These are phyloP conservation scores for Mortierella sp. DNA, from an alignment of 371 early-diverging fungal genomes.

Conservation along the genomic window DNA sequence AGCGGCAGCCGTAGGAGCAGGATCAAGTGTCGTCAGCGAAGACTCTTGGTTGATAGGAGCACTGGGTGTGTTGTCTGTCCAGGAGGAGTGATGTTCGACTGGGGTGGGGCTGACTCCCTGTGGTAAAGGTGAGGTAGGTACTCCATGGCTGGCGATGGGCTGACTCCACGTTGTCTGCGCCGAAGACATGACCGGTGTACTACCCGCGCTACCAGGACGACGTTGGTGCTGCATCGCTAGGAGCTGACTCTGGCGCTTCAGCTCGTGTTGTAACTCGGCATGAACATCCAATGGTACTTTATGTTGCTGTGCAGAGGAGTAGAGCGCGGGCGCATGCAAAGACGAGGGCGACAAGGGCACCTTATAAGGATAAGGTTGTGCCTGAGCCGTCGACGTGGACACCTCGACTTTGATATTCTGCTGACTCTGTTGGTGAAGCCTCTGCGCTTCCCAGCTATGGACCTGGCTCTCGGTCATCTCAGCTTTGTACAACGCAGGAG, in stretches of 20 bases:
- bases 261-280: conserved; percentile 26
- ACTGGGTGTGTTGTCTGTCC: conserved; percentile 23
- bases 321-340: conserved; percentile 1
- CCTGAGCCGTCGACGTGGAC: conserved; percentile 6
- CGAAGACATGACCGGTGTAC: conserved; percentile 8
- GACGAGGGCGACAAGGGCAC: conserved; percentile 1
- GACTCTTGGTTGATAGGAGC: conserved; percentile 14
- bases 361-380: not conserved
- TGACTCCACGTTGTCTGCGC: conserved; percentile 20
- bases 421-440: conserved; percentile 20
- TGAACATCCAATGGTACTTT: conserved; percentile 14
- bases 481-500: conserved; percentile 26
- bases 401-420: conserved; percentile 45
- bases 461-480: conserved; percentile 42
- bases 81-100: conserved; percentile 42
- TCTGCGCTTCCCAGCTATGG: conserved; percentile 18
- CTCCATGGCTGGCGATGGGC: not conserved
- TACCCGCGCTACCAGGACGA: conserved; percentile 12
- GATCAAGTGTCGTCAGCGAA: conserved; percentile 27
- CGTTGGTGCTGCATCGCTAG: conserved; percentile 26
- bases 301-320: not conserved
- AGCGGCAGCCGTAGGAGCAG: conserved; percentile 2
- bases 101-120: conserved; percentile 24
- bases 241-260: conserved; percentile 34
- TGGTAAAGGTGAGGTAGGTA: not conserved